Conservation (phyloP, 2,329 filamentous ascomycete genomes). For the Diplodia sapinea region DNA sequence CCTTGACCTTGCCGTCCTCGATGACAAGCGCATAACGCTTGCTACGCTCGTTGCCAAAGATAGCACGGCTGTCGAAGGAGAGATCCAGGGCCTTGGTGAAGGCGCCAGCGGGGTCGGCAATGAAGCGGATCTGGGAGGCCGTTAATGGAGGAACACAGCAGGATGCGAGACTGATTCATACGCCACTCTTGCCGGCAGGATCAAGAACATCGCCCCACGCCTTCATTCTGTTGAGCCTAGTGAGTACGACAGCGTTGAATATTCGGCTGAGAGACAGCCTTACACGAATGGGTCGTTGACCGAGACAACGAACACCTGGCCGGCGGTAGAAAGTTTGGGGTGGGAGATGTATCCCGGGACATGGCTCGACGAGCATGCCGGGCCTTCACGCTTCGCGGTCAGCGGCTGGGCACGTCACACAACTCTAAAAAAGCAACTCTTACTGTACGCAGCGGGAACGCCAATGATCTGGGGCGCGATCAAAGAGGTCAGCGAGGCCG, state of each 20-base stretch:
- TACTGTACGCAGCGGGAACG: constrained; percentile 52
- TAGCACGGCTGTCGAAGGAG: constrained; percentile 75
- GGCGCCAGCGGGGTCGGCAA: constrained; percentile 77
- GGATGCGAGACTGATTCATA: constrained; percentile 50
- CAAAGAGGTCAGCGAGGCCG: not conserved
- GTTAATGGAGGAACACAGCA: constrained; percentile 3
- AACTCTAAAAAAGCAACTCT: constrained; percentile 35
- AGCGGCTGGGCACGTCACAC: not conserved
- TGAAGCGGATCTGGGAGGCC: constrained; percentile 74
- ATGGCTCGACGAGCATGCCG: constrained; percentile 71
- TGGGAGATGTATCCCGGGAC: constrained; percentile 87
- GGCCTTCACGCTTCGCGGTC: constrained; percentile 46
- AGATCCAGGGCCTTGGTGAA: constrained; percentile 87
- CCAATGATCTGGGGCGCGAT: constrained; percentile 35
- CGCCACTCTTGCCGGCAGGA: constrained; percentile 73
- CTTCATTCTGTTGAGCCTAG: constrained; percentile 70
- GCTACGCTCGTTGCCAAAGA: constrained; percentile 82
- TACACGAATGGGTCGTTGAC: constrained; percentile 97
- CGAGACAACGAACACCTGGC: constrained; percentile 84
- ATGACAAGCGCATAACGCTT: constrained; percentile 88
- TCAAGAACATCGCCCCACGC: constrained; percentile 84
- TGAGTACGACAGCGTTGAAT: constrained; percentile 24
- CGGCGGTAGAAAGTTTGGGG: constrained; percentile 76
- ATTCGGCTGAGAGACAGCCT: constrained; percentile 25
- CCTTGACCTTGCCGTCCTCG: constrained; percentile 83